Conservation (phyloP, 768 basidiomycete species). For the Pulveroboletus sp. region DNA sequence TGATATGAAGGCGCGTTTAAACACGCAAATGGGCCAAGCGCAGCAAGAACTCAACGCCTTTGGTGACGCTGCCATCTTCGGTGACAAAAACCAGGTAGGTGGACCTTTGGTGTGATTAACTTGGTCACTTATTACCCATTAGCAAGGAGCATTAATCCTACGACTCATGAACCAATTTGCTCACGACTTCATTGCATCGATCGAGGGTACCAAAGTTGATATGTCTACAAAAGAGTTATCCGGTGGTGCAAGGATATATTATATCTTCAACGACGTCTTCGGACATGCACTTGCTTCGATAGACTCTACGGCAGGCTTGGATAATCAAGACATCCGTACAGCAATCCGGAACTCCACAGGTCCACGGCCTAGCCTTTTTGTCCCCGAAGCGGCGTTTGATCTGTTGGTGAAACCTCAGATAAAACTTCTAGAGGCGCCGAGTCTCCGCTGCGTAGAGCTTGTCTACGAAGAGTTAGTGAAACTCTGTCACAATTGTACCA, state of each 20-base stretch:
- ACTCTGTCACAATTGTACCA: slow-evolving; percentile 98
- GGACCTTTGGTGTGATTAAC: neutral
- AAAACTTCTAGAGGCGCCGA: slow-evolving; percentile 91
- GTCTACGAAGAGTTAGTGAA: slow-evolving; percentile 99
- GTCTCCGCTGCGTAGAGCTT: slow-evolving; percentile 92
- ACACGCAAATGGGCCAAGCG: slow-evolving; percentile 98
- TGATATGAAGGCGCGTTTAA: slow-evolving; percentile 98
- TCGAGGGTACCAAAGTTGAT: slow-evolving; percentile 94
- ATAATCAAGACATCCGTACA: slow-evolving; percentile 93
- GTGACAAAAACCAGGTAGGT: slow-evolving; percentile 79
- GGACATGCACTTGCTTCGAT: slow-evolving; percentile 88
- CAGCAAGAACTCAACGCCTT: slow-evolving; percentile 98
- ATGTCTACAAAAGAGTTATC: slow-evolving; percentile 98
- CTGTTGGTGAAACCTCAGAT: slow-evolving; percentile 97
- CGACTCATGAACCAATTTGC: slow-evolving; percentile 99
- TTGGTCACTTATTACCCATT: slow-evolving; percentile 16
- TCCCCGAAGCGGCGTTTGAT: slow-evolving; percentile 97
- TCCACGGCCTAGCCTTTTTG: slow-evolving; percentile 92
- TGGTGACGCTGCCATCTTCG: slow-evolving; percentile 89
- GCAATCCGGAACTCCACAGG: slow-evolving; percentile 99
- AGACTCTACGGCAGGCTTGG: slow-evolving; percentile 87
- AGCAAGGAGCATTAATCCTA: slow-evolving; percentile 87
- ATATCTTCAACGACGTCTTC: slow-evolving; percentile 99
- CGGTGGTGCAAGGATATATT: slow-evolving; percentile 97
- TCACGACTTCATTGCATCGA: slow-evolving; percentile 93